Percentiles rank a stretch among this genome's conserved stretches.
These are phyloP conservation scores for Penicillium canariense DNA, from an alignment of 495 filamentous ascomycete genomes.

Conservation along the genomic window DNA sequence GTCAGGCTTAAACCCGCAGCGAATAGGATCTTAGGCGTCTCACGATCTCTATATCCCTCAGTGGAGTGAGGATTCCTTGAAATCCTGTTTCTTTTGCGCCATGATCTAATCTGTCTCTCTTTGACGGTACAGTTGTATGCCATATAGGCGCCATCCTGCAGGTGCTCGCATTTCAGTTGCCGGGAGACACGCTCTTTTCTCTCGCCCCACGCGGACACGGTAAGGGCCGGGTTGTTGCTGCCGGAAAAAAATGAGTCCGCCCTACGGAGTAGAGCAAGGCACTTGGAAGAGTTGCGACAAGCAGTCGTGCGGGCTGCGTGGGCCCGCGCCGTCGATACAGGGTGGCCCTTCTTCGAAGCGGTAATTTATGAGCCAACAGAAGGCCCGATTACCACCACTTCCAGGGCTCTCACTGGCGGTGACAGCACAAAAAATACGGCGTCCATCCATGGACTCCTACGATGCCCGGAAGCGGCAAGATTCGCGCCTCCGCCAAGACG, in stretches of 20 bases:
- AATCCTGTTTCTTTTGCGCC: not conserved
- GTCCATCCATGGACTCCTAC: not conserved
- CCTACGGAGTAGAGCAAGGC: not conserved
- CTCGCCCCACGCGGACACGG: not conserved
- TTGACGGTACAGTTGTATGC: not conserved
- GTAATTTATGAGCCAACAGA: constrained; percentile 6
- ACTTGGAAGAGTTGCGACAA: not conserved
- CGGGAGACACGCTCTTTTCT: not conserved
- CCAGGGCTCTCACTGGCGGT: constrained; percentile 1
- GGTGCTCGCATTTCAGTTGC: not conserved
- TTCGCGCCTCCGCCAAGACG: constrained; percentile 7
- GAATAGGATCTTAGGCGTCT: not conserved
- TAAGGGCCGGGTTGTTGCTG: not conserved
- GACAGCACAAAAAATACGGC: not conserved
- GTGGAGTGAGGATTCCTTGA: not conserved
- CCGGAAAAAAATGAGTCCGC: not conserved
- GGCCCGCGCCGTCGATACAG: constrained; percentile 1
- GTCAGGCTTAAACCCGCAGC: not conserved
- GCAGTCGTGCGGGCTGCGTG: not conserved
- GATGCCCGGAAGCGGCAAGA: constrained; percentile 16
- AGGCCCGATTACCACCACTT: not conserved
- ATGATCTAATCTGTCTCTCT: not conserved
- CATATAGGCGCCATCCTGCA: not conserved
- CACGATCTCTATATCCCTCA: not conserved
- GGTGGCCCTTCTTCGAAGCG: not conserved